These are phyloP conservation scores for Colletotrichum cordylinicola DNA, from an alignment of 2,329 filamentous ascomycete genomes.

Conservation along the genomic window DNA sequence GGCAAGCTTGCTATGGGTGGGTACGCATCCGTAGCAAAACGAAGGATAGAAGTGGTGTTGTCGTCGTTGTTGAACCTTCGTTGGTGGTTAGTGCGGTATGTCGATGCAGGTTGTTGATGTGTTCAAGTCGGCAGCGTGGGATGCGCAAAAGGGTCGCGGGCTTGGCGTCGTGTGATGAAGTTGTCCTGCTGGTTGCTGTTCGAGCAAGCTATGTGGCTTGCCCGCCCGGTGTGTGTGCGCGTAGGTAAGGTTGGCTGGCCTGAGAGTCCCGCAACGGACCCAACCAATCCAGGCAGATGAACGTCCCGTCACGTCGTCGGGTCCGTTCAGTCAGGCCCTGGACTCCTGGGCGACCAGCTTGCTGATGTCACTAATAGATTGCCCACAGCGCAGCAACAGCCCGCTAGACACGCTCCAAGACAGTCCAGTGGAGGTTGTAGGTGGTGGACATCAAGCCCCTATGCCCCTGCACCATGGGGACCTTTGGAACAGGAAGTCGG, in stretches of 20 bases:
- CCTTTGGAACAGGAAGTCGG: not conserved
- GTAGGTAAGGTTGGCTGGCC: not conserved
- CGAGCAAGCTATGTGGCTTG: not conserved
- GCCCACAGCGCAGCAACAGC: not conserved
- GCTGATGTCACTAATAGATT: constrained; percentile 21
- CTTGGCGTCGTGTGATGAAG: not conserved
- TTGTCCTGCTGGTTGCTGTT: not conserved
- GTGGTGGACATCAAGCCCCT: not conserved
- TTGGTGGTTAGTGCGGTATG: not conserved
- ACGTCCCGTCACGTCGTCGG: not conserved
- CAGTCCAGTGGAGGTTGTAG: not conserved
- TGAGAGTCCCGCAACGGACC: not conserved
- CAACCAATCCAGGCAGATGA: not conserved
- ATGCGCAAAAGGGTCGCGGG: not conserved
- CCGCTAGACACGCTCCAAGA: not conserved
- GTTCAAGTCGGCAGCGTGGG: not conserved
- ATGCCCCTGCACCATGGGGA: not conserved
- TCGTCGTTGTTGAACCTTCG: not conserved
- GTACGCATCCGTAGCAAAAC: not conserved
- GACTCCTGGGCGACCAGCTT: not conserved
- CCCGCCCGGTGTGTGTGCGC: not conserved
- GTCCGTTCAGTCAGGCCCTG: not conserved
- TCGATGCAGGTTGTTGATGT: not conserved
- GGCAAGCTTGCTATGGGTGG: not conserved
- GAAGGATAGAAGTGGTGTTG: not conserved